Conservation (phyloP, 805 yeast species). For the Yamadazyma nakazawae region DNA sequence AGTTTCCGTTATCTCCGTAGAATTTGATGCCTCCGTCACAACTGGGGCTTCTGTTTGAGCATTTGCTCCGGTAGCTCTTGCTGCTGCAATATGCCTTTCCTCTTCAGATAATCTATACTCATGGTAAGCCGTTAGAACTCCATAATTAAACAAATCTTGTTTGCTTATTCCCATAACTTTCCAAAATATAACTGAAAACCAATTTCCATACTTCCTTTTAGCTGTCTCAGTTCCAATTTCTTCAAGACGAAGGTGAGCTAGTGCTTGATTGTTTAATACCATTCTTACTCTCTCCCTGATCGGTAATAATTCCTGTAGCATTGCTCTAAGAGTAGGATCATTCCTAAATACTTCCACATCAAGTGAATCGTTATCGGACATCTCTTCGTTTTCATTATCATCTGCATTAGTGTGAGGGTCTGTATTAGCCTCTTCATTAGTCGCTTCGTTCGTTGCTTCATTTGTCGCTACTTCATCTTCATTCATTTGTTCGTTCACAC, state of each 20-base stretch:
- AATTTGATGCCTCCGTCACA: not conserved
- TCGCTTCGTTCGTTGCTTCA: not conserved
- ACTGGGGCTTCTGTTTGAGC: not conserved
- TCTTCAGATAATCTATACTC: slow-evolving; percentile 15
- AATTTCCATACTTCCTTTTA: slow-evolving; percentile 26
- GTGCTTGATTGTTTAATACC: slow-evolving; percentile 32
- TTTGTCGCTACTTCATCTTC: not conserved
- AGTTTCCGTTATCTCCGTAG: not conserved
- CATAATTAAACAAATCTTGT: slow-evolving; percentile 50
- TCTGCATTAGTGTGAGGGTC: not conserved
- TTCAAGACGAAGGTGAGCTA: slow-evolving; percentile 40
- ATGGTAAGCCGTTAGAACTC: slow-evolving; percentile 29
- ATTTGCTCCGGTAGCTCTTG: not conserved
- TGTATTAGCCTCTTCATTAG: not conserved
- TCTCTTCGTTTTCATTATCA: slow-evolving; percentile 8
- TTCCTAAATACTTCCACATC: slow-evolving; percentile 33
- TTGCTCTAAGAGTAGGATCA: slow-evolving; percentile 35
- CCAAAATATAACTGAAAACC: slow-evolving; percentile 47
- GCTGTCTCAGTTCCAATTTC: slow-evolving; percentile 41
- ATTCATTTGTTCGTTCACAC: slow-evolving; percentile 12
- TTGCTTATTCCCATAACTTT: slow-evolving; percentile 51
- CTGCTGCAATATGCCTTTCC: slow-evolving; percentile 1
- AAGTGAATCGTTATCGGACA: slow-evolving; percentile 16
- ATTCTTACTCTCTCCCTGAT: slow-evolving; percentile 41
- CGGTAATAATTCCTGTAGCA: slow-evolving; percentile 40